These are phyloP conservation scores for Hortiboletus flavorubellus DNA, from an alignment of 768 basidiomycete genomes.

Conservation along the genomic window DNA sequence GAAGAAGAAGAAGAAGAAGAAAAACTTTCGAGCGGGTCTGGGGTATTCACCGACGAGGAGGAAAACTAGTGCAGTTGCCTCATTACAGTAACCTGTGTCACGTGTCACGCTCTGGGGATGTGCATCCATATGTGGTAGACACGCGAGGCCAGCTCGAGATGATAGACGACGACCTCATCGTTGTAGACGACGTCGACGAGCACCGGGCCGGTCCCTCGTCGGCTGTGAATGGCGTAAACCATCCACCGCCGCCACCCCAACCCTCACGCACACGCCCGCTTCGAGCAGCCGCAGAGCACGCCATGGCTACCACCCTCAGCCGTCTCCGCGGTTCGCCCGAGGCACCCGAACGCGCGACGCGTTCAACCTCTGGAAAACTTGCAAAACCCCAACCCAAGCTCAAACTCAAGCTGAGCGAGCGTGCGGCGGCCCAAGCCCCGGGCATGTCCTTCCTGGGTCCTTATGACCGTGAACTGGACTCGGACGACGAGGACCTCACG, in stretches of 20 bases:
- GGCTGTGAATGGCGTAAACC: constrained; percentile 24
- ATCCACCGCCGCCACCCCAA: constrained; percentile 11
- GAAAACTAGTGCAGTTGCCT: constrained; percentile 1
- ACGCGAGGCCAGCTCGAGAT: background rate
- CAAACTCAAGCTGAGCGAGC: constrained; percentile 85
- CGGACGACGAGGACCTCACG: constrained; percentile 89
- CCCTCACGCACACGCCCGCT: constrained; percentile 31
- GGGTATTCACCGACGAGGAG: constrained; percentile 12
- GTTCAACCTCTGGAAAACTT: constrained; percentile 47
- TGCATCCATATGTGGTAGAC: background rate
- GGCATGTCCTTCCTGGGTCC: constrained; percentile 88
- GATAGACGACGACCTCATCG: constrained; percentile 62
- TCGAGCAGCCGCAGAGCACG: constrained; percentile 32
- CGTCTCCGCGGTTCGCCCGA: constrained; percentile 31
- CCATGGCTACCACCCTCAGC: constrained; percentile 33
- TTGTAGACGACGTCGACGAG: constrained; percentile 56
- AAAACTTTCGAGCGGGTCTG: constrained; percentile 3
- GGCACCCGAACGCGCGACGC: constrained; percentile 49
- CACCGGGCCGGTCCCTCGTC: constrained; percentile 38
- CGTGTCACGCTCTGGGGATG: constrained; percentile 10
- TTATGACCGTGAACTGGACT: constrained; percentile 93
- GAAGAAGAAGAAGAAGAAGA: constrained; percentile 17
- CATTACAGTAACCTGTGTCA: constrained; percentile 5
- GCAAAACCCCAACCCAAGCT: constrained; percentile 67
- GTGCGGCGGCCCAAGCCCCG: constrained; percentile 73